phyloP scores from a whole-genome alignment of 305 asterid genomes.

The Lippia alba region DNA sequence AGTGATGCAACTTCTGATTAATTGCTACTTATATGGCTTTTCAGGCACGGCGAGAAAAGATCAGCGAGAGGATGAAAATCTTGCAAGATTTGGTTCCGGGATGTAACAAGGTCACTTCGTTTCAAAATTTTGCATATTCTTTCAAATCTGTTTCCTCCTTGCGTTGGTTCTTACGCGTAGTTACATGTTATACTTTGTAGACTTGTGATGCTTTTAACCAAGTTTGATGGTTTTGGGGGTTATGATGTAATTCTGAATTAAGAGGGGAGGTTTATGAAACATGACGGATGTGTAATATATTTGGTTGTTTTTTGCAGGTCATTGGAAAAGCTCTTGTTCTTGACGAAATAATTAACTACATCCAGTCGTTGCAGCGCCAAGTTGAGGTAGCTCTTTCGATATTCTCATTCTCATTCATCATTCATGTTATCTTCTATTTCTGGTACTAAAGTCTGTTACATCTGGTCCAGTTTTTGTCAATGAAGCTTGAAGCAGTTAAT shows the following conservation, averaged over 20 bases:
- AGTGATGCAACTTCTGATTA: slow-evolving; percentile 33
- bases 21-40: neutral
- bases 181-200: neutral
- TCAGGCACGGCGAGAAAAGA: slow-evolving; percentile 94
- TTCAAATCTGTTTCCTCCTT: too few species aligned
- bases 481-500: slow-evolving; percentile 96
- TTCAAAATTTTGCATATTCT: neutral
- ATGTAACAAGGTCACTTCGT: slow-evolving; percentile 73
- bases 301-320: slow-evolving; percentile 49
- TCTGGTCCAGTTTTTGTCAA: slow-evolving; percentile 75
- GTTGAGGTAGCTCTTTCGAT: slow-evolving; percentile 68
- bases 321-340: slow-evolving; percentile 92
- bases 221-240: too few species aligned
- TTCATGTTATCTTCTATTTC: slow-evolving; percentile 7
- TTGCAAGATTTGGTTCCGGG: slow-evolving; percentile 98
- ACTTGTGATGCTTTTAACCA: too few species aligned
- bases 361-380: slow-evolving; percentile 90
- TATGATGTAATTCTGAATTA: too few species aligned
- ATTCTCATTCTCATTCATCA: too few species aligned
- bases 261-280: neutral
- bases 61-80: slow-evolving; percentile 96
- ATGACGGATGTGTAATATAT: neutral
- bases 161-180: too few species aligned
- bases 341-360: slow-evolving; percentile 87
- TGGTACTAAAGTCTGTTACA: slow-evolving; percentile 19